Evolutionary conservation across 768 basidiomycete species (phyloP), one percentile per base, ranked within the genome.

Genomic region (Rhizopogon salebrosus): DNA sequence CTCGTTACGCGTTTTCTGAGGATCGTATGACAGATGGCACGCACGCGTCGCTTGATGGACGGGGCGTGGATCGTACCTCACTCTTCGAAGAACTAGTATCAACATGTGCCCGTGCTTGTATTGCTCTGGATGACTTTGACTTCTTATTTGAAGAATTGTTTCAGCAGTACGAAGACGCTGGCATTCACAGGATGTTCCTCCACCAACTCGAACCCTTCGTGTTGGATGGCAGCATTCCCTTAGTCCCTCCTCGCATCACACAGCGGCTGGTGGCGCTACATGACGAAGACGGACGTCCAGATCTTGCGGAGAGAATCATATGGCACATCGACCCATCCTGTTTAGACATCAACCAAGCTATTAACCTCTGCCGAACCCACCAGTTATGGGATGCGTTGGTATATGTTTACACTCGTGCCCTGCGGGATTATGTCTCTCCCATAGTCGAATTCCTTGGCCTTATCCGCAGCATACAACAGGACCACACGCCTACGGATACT

Each of bases 311-410:
- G 67, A 81, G 83, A 27, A 75, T 98, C 52, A 95, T 99, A 51
- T 98, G 94, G 93, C 92, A 95, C 64, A 92, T 98, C 58, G 91
- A 97, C 60, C 93, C 95, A 1, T 72, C 80, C 2, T 91, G 86
- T 60, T 72, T 99, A 54, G 97, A 99, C 63, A 85, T 98, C 70
- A 90, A 98, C 62, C 95, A 98, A 70, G 87, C 88, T 4, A 88
- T 98, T 58, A 77, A 69, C 23, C 76, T 99, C 4, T 99, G 97
- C 62, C 87, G 92, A 66, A 77, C 70, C 53, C 80, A 93, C 62
- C 78, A 78, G 24, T 80, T 98, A 4, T 97, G 92, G 72, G 95
- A 98, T 61, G 94, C 95, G 0, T 79, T 98, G 53, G 87, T 95
- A 53, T 95, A 97, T 66, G 85, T 98, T 35, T 95, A 95, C 67